Evolutionary conservation across 768 basidiomycete genomes (phyloP), one percentile per base, ranked within the genome.

Genomic region (Collybia sordida): DNA sequence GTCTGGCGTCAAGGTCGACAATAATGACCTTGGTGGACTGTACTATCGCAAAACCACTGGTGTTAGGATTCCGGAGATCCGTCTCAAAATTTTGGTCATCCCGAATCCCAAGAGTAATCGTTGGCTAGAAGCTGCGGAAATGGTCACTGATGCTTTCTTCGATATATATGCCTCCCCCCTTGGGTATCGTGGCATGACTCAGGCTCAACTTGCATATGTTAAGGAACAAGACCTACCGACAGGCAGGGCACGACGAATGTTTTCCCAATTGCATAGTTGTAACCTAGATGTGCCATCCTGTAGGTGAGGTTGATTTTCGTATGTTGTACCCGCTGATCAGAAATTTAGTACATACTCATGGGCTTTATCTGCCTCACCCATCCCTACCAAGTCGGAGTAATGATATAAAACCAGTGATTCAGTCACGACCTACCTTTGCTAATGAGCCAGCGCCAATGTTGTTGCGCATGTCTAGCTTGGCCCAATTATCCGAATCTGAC

Each of bases 11-110:
- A 71, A 70, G 23, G 55, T 91, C 15, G 82, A 90, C 49, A 81
- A 71, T 54, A 96, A 94, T 60, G 88, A 95, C 59, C 67, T 88
- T 21, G 86, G 87, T 2, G 84, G 88, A 14, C 73, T 78, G 23
- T 73, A 74, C 31, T 86, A 90, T 62, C 77, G 81, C 38, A 90
- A 80, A 58, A 72, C 85, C 28, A 79, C 79, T 4, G 83, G 78
- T 57, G 18, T 93, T 7, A 74, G 73, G 24, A 46, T 90, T 3
- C 87, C 89, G 6, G 53, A 67, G 14, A 65, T 77, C 3, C 66
- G 66, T 18, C 44, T 81, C 7, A 83, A 78, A 52, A 58, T 84
- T 19, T 70, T 94, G 25, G 60, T 82, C 24, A 62, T 68, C 41
- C 71, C 72, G 17, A 65, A 65, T 7, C 47, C 64, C 23, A 71